These are phyloP conservation scores for Curvularia hawaiiensis DNA, from an alignment of 2,329 filamentous ascomycete species.

Conservation along the genomic window DNA sequence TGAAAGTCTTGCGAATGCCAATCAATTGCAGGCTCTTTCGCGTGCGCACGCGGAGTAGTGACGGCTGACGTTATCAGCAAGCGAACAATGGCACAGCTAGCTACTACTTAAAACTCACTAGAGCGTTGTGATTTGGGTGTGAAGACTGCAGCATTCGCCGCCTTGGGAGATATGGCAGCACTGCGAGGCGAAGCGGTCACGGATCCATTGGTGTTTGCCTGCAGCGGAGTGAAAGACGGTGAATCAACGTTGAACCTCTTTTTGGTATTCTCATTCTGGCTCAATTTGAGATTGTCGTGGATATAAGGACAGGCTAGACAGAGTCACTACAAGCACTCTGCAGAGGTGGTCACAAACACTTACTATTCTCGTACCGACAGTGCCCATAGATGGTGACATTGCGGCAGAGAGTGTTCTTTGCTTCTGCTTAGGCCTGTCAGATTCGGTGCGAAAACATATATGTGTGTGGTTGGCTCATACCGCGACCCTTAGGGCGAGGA, in stretches of 20 bases:
- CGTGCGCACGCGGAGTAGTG: slow-evolving; percentile 51
- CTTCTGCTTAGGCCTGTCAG: slow-evolving; percentile 54
- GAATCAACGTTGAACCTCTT: slow-evolving; percentile 94
- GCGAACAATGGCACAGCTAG: slow-evolving; percentile 3
- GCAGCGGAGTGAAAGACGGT: slow-evolving; percentile 84
- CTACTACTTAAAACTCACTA: slow-evolving; percentile 39
- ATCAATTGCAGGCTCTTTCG: slow-evolving; percentile 54
- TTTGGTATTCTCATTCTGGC: slow-evolving; percentile 62
- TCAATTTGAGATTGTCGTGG: slow-evolving; percentile 74
- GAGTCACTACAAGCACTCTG: slow-evolving; percentile 24
- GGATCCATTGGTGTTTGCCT: slow-evolving; percentile 54
- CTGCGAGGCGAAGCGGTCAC: slow-evolving; percentile 63
- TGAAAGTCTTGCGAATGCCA: slow-evolving; percentile 56
- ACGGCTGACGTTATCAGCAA: slow-evolving; percentile 40
- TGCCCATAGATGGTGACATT: slow-evolving; percentile 94
- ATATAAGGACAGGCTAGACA: slow-evolving; percentile 74
- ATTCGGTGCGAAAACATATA: slow-evolving; percentile 8
- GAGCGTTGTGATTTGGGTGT: slow-evolving; percentile 67
- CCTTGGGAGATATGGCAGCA: slow-evolving; percentile 83
- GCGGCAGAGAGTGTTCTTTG: slow-evolving; percentile 87
- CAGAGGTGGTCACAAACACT: slow-evolving; percentile 23
- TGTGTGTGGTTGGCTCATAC: slow-evolving; percentile 33
- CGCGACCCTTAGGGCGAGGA: slow-evolving; percentile 52
- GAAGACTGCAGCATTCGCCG: slow-evolving; percentile 86
- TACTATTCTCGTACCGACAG: slow-evolving; percentile 86